phyloP scores from a whole-genome alignment of 495 filamentous ascomycete species.

The Bacidia rubella region DNA sequence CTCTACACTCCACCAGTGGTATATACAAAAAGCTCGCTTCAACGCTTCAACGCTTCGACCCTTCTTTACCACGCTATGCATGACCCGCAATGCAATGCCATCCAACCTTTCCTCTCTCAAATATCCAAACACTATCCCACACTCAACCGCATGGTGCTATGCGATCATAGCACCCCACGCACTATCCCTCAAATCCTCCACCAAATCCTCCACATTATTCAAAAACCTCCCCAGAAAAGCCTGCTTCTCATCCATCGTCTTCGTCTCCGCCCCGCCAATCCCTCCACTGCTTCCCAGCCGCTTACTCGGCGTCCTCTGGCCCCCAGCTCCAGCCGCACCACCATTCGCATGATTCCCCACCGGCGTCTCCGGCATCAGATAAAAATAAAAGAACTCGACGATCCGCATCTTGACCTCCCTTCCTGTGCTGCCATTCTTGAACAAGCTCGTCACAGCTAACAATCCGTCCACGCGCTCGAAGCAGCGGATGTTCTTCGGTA shows the following conservation, averaged over 20 bases:
- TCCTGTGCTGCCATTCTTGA: constrained; percentile 69
- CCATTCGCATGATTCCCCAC: constrained; percentile 30
- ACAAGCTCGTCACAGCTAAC: constrained; percentile 82
- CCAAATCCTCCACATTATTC: constrained; percentile 79
- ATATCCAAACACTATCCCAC: no score
- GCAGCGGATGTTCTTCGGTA: constrained; percentile 71
- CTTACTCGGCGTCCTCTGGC: constrained; percentile 64
- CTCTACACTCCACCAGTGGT: not conserved
- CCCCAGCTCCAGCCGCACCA: constrained; percentile 18
- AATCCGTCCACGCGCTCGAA: constrained; percentile 92
- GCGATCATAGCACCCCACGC: constrained; percentile 23
- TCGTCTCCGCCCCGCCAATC: constrained; percentile 36
- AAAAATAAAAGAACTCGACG: constrained; percentile 94
- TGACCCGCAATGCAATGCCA: not conserved
- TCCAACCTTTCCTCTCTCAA: not conserved
- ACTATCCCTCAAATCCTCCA: constrained; percentile 78
- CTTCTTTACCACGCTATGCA: not conserved
- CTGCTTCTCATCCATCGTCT: constrained; percentile 81
- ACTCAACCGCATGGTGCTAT: no score
- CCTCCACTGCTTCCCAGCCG: constrained; percentile 24
- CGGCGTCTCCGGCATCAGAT: constrained; percentile 84
- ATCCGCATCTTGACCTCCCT: constrained; percentile 85
- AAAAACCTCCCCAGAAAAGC: constrained; percentile 65
- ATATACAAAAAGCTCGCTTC: not conserved
- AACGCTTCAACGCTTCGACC: no score